Conservation (phyloP, 345 rosid genomes). For the Hibiscus syriacus region DNA sequence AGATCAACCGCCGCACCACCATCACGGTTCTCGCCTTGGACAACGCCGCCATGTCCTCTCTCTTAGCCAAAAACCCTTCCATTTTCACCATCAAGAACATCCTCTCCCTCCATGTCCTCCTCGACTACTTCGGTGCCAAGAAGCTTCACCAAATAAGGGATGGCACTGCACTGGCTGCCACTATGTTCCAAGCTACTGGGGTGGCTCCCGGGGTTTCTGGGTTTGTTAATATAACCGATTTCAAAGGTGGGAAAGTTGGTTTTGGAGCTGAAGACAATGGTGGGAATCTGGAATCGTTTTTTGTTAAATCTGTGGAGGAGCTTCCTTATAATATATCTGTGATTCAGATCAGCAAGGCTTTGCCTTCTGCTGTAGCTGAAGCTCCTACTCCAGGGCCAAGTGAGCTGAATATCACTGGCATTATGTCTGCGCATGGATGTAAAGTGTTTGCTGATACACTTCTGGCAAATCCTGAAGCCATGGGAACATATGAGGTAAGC, state of each 20-base stretch:
- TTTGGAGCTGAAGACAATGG: constrained; percentile 57
- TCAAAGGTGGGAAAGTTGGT: constrained; percentile 79
- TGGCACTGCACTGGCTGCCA: constrained; percentile 85
- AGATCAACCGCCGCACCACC: constrained; percentile 77
- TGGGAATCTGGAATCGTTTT: constrained; percentile 44
- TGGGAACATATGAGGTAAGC: constrained; percentile 56
- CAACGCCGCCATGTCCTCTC: constrained; percentile 62
- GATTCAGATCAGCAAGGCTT: constrained; percentile 65
- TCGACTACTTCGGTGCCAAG: constrained; percentile 84
- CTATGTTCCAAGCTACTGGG: constrained; percentile 92
- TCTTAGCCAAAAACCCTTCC: constrained; percentile 54
- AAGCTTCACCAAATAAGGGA: constrained; percentile 92
- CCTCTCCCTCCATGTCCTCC: constrained; percentile 82
- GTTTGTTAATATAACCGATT: constrained; percentile 79
- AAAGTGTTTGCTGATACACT: constrained; percentile 76
- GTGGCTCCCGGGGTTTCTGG: constrained; percentile 76
- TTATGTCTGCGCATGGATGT: constrained; percentile 92
- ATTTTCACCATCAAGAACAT: constrained; percentile 69
- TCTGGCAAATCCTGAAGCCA: constrained; percentile 46
- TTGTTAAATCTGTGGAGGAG: constrained; percentile 66
- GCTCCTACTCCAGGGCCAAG: constrained; percentile 88
- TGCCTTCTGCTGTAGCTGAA: constrained; percentile 64
- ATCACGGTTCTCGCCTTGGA: constrained; percentile 82
- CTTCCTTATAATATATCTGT: constrained; percentile 81
- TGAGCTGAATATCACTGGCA: constrained; percentile 53